A percentile compares a stretch with the other conserved stretches of the same genome.
These are phyloP conservation scores for Termitomyces heimii DNA, from an alignment of 768 basidiomycete genomes.

Conservation along the genomic window DNA sequence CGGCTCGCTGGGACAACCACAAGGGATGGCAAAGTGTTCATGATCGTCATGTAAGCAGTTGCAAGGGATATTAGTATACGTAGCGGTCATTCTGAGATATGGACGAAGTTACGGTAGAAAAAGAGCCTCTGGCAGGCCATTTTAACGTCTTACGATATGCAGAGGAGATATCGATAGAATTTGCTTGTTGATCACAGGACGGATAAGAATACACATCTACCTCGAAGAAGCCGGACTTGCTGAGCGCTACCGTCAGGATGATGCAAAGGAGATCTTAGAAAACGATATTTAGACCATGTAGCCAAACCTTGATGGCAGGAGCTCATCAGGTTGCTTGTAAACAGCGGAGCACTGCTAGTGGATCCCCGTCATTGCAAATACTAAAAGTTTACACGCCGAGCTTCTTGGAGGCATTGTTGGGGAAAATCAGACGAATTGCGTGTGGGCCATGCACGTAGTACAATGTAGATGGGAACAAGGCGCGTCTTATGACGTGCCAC, in stretches of 20 bases:
- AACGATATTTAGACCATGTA: conserved; percentile 7
- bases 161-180: conserved; percentile 2
- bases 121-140: neutral
- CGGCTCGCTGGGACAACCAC: conserved; percentile 27
- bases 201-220: conserved; percentile 13
- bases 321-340: conserved; percentile 7
- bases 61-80: conserved; percentile 6
- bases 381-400: conserved; percentile 1
- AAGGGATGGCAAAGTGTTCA: conserved; percentile 25
- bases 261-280: conserved; percentile 6
- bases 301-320: conserved; percentile 10
- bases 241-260: conserved; percentile 12
- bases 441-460: neutral
- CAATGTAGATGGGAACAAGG: conserved; percentile 5
- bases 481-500: conserved; percentile 9
- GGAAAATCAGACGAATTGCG: neutral
- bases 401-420: conserved; percentile 9
- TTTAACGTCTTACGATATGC: conserved; percentile 9
- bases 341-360: conserved; percentile 9
- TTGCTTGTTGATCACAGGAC: conserved; percentile 6
- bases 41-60: conserved; percentile 15
- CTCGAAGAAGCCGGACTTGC: conserved; percentile 7
- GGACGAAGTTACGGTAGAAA: neutral
- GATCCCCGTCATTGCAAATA: conserved; percentile 9
- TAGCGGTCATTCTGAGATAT: neutral